These are phyloP conservation scores for Zizania palustris DNA, from an alignment of 202 grass and related monocot species.

Conservation along the genomic window DNA sequence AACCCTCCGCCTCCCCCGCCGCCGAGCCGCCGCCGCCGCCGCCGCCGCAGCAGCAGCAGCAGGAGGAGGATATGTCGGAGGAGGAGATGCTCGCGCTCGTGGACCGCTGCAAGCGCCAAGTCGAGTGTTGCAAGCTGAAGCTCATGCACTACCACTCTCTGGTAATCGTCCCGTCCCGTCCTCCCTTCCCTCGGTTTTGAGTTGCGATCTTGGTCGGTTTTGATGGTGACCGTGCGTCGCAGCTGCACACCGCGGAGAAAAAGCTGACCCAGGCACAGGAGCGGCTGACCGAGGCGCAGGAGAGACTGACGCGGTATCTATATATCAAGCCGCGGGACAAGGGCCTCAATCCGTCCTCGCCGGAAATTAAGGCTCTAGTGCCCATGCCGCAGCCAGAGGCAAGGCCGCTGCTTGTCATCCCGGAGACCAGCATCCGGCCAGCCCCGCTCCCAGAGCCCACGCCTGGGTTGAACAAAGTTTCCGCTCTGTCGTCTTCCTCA, in stretches of 20 bases:
- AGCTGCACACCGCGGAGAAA: constrained; percentile 63
- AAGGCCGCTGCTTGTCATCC: constrained; percentile 66
- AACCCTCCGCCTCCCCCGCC: background rate
- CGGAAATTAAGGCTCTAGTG: constrained; percentile 13
- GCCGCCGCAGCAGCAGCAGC: no score
- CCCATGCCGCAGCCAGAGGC: background rate
- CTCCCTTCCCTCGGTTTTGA: background rate
- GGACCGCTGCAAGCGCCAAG: constrained; percentile 60
- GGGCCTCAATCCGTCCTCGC: background rate
- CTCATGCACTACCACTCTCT: constrained; percentile 58
- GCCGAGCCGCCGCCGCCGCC: background rate
- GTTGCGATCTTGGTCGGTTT: constrained; percentile 19
- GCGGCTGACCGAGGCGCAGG: constrained; percentile 48
- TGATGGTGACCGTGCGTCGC: constrained; percentile 15
- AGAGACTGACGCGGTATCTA: constrained; percentile 44
- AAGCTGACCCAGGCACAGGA: constrained; percentile 55
- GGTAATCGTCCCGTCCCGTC: constrained; percentile 16
- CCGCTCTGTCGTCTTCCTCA: constrained; percentile 45
- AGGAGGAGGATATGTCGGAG: constrained; percentile 50
- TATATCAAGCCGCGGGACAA: constrained; percentile 24
- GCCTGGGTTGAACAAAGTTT: constrained; percentile 22
- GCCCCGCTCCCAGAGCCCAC: constrained; percentile 28
- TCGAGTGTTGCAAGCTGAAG: constrained; percentile 65
- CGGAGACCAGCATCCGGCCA: constrained; percentile 28
- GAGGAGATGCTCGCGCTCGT: constrained; percentile 64